Base-by-base conservation (phyloP, 129 eudicot species). In the Artemisia argyi region DNA sequence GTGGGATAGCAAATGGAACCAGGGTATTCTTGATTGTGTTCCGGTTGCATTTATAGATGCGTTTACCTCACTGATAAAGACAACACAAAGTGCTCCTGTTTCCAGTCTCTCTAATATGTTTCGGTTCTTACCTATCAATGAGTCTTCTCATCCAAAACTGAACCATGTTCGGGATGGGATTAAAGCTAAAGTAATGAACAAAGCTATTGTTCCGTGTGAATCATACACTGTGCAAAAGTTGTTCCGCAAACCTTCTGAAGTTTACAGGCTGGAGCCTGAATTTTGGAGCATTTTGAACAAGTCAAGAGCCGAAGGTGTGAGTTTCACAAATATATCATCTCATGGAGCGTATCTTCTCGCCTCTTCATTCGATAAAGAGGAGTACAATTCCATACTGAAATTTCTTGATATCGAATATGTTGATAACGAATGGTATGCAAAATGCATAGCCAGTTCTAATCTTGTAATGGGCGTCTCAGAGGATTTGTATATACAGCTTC, bases 1-100 rank as follows among this genome's bases (percentile, higher is more conserved):
- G 51, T 49, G 83, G 80, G 91, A 81, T 50, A 61, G 71, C 71
- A 76, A n/a, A 68, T 83, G 91, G 91, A 83, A 83, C 79, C 73
- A 78, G 35, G 88, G 91, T 28, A 86, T 86, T 74, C 88, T 86
- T 32, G 78, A 71, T 56, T 81, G 82, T 7, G 73, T 86, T 1
- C 83, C 85, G 5, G 5, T 28, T 30, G 84, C 91, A 11, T 86
- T 86, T 64, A 4, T 81, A 11, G 64, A 81, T 30, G 91, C 91
- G 4, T 86, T 86, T 61, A 84, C 67, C 63, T 71, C 82, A 47
- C 78, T 83, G 2, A 72, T 87, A 67, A 87, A 66, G 72, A 59
- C 63, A 1, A 63, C 65, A 0, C 73, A 28, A 47, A 44, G 42
- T 72, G 82, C 85, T 59, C 86, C 84, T 1, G 49, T 75, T 14